Evolutionary conservation across 2,329 filamentous ascomycete species (phyloP), one percentile per base, ranked within the genome.

Genomic region (Chaetomium sp.): DNA sequence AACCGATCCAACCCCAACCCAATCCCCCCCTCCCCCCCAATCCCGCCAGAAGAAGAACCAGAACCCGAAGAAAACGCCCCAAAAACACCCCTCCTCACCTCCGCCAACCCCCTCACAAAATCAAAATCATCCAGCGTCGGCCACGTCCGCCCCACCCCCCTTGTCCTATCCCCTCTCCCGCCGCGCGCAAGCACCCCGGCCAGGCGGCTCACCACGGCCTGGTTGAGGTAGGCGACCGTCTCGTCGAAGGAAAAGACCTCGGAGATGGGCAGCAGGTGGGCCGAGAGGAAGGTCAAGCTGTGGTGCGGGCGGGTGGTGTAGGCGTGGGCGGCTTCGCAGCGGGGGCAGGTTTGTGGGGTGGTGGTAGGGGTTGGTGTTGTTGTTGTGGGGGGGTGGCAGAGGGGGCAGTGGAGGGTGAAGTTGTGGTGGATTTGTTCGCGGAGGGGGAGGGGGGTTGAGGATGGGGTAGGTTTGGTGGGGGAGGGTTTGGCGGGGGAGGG

Each of bases 121-220:
- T 63, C 42, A 51, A 50, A 62, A 16, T 65, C 64, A n/a, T 56
- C 64, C 29, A 58, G 29, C 35, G 60, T 59, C 4, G 63, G 63
- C 7, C 45, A 58, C 53, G 58, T 51, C 31, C 31, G 23, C 13
- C 35, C 35, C 51, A 53, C 23, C 8, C 54, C 45, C 54, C 25
- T 31, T 5, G 6, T 31, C 3, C 25, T 12, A 19, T 31, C 27
- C 33, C 50, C 42, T 10, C 23, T n/a, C 6, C 50, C 51, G 3
- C 53, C 16, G 35, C 31, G 10, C 38, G 19, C 49, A 23, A 57
- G 4, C 19, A 33, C 42, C 38, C 45, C 16, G 25, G 42, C 54
- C 45, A 63, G 13, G 1, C 60, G 21, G 8, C 19, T 21, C 3
- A 53, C 23, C 12, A 65, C 58, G 2, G 38, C 60, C 47, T 55